phyloP scores from a whole-genome alignment of 805 yeast genomes.

The Isabelozyma gotoi region DNA sequence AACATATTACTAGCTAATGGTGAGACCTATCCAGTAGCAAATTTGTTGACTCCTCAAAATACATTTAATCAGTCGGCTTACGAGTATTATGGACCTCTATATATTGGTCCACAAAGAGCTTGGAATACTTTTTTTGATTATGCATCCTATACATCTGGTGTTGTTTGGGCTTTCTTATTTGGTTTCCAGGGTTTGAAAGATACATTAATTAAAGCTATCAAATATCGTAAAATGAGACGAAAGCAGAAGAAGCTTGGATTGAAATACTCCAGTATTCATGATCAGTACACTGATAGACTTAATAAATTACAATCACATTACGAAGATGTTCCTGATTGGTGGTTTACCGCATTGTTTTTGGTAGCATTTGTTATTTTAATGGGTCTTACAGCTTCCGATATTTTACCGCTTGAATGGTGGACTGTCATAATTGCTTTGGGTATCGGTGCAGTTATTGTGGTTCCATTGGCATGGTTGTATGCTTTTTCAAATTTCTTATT shows the following conservation, averaged over 20 bases:
- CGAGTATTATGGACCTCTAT: slow-evolving; percentile 37
- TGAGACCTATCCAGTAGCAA: slow-evolving; percentile 34
- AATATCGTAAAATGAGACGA: too few species aligned
- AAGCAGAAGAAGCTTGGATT: too few species aligned
- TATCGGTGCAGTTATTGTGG: slow-evolving; percentile 43
- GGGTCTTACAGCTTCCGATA: slow-evolving; percentile 25
- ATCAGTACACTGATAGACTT: slow-evolving; percentile 34
- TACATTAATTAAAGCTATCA: too few species aligned
- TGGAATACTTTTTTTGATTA: slow-evolving; percentile 50
- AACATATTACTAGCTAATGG: slow-evolving; percentile 35
- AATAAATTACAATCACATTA: slow-evolving; percentile 37
- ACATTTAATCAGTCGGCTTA: slow-evolving; percentile 43
- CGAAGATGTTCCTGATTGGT: slow-evolving; percentile 39
- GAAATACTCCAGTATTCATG: too few species aligned
- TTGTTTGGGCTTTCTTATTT: slow-evolving; percentile 38
- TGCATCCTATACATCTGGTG: slow-evolving; percentile 46
- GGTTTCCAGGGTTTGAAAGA: slow-evolving; percentile 19
- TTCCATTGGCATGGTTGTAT: slow-evolving; percentile 48
- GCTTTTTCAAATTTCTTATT: slow-evolving; percentile 51
- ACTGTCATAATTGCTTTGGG: slow-evolving; percentile 40
- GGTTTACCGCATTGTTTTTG: slow-evolving; percentile 36
- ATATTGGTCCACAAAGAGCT: slow-evolving; percentile 43
- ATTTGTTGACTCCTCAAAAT: slow-evolving; percentile 36
- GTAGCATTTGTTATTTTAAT: slow-evolving; percentile 31
- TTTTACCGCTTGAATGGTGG: slow-evolving; percentile 37